Conservation (phyloP, 116 monocot genomes). For the Thalassia testudinum region DNA sequence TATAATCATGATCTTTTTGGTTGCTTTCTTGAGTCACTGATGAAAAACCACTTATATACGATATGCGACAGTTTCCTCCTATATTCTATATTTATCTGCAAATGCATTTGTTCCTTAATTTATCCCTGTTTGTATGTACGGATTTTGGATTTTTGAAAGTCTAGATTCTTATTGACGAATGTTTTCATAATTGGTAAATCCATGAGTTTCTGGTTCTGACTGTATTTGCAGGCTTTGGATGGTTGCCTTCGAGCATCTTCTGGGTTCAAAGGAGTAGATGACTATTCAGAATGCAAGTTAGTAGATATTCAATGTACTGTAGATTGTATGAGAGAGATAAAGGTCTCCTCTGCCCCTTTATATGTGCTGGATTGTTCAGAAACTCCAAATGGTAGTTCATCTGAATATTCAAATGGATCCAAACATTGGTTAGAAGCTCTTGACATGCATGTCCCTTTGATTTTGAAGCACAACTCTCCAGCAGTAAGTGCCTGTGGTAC, state of each 20-base stretch:
- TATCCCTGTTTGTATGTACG: no score
- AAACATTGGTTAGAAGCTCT: constrained; percentile 60
- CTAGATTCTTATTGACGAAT: no score
- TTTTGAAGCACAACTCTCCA: constrained; percentile 39
- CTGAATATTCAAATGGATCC: constrained; percentile 22
- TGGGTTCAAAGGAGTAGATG: constrained; percentile 87
- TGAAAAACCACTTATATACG: no score
- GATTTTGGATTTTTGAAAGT: no score
- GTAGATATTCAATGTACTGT: constrained; percentile 47
- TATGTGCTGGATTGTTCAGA: constrained; percentile 28
- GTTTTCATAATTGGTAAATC: no score
- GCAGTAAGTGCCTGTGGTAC: constrained; percentile 22
- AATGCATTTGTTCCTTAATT: no score
- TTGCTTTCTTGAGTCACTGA: no score
- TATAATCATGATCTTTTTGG: no score
- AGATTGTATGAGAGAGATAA: constrained; percentile 36
- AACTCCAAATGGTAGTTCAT: constrained; percentile 7
- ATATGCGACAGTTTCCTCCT: no score
- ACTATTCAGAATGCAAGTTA: constrained; percentile 45
- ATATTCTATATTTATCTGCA: no score
- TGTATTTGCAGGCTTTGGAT: constrained; percentile 61
- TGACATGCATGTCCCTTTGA: constrained; percentile 43
- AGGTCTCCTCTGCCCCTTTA: constrained; percentile 69
- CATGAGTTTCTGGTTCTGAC: no score
- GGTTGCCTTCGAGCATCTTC: constrained; percentile 84